Base-by-base conservation (phyloP, 805 yeast genomes). In the Myxozyma mucilagina region DNA sequence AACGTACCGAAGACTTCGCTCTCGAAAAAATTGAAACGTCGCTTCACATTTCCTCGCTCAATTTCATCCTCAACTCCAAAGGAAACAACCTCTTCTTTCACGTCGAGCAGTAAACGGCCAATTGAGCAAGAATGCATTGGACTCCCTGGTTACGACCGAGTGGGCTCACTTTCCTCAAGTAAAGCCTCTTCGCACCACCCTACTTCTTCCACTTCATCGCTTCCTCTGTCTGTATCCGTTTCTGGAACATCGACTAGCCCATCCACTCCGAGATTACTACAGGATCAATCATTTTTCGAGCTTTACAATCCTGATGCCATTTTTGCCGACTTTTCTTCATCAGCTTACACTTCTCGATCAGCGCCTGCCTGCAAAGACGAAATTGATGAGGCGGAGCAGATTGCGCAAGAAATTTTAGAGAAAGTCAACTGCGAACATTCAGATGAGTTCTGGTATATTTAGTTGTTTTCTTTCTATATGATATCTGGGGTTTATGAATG, bases 31-130 rank as follows among this genome's bases (percentile, higher is more conserved):
- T 56, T 61, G 42, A 58, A 58, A 53, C 63, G 65, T 39, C 52
- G 65, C n/a, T 54, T 61, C 50, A 61, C 65, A 3, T 53, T 61
- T n/a, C 59, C 65, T 14, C 55, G 59, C 32, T 43, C 58, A 41
- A 32, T 16, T 24, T 34, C 59, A 7, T n/a, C 57, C 1, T 38
- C 59, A 9, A 34, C 35, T 16, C 3, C 47, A 16, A 43, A 43
- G 44, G 48, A 48, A 16, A 36, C 41, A 14, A 39, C 53, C 53
- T 20, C 32, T 4, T 45, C 13, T 41, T 42, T 20, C 49, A 36
- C 16, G 20, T 20, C 57, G 13, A 10, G 31, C 13, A 32, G 41
- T 18, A 41, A 43, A 4, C 43, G 20, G 16, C 38, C 53, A 18
- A 49, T 36, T 24, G 53, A 49, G 14, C 11, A 41, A 41, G 53